Evolutionary conservation across 1,284 basidiomycete genomes (phyloP), one percentile per base, ranked within the genome.

Genomic region (Athelia psychrophila): DNA sequence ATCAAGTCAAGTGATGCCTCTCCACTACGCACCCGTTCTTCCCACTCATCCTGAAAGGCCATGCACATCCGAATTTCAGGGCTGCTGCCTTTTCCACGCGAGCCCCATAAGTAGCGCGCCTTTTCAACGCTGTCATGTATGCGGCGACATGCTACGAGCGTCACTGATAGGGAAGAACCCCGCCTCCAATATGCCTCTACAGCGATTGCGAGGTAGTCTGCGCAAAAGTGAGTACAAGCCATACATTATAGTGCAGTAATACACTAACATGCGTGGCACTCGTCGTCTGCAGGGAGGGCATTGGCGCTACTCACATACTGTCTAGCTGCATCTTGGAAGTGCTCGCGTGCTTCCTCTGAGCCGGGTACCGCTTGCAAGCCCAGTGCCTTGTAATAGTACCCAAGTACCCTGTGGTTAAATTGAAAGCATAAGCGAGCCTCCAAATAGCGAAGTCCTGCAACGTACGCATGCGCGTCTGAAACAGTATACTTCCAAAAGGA

Each of bases 111-210:
- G 33, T 35, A 35, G 12, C 12, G 12, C 33, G 33, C 10, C n/a
- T 35, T 10, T 35, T 35, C 33, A n/a, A 35, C 10, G n/a, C 33
- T n/a, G 12, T 35, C 33, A n/a, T n/a, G 33, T 35, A 35, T 35
- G 33, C 33, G 33, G 10, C n/a, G 12, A 35, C 33, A 35, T 10
- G n/a, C 12, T 10, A n/a, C 12, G 77, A 80, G 33, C 33, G 33
- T 35, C 33, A 35, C 33, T 35, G 12, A n/a, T 12, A 35, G 33
- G n/a, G 33, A 10, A 35, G 33, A 12, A 12, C 33, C 33, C 12
- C 33, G 33, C 33, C 33, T 10, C 33, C 33, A 35, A n/a, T 12
- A 35, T 10, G 33, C 33, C 33, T 35, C 33, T 12, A n/a, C 33
- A 35, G 33, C 33, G n/a, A 35, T n/a, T 12, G 33, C 33, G n/a